Evolutionary conservation across 2,329 filamentous ascomycete species (phyloP), one percentile per base, ranked within the genome.

Genomic region (Hypoxylon sp.): DNA sequence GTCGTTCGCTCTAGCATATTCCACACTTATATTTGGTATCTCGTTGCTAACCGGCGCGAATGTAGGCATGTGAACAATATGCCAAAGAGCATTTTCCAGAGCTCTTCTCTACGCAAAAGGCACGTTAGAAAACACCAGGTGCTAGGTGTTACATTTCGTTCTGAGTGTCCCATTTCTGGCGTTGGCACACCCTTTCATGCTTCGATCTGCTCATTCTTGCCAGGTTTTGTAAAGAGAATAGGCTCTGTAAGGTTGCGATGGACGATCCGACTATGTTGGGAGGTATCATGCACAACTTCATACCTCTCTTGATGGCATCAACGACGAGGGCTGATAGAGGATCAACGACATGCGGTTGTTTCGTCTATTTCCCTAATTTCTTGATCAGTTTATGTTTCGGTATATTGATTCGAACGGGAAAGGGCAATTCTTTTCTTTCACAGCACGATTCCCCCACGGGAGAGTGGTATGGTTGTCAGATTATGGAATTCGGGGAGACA

Each of bases 41-140:
- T 45, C 25, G 25, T 50, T 65, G 54, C 71, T 74, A 68, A 73
- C 53, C 25, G 41, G 37, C 51, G 48, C 61, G 11, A 67, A 62
- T 50, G 54, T 32, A 93, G 91, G 91, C 91, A 52, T 94, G 91
- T 81, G 91, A 94, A 77, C 94, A 97, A 80, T 97, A 97, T 79
- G 95, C 95, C 62, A 97, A 97, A 80, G 95, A 98, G 79, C 92
- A 98, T 80, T 97, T 97, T 75, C 87, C 88, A 72, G 89, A 77
- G 45, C 69, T 76, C 9, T 77, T 78, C 63, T 65, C 70, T 14
- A 55, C 69, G 23, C 74, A 69, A 55, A 76, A 75, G 69, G 68
- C 71, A 50, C 73, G 74, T 63, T 76, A 75, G 55, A 41, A 27
- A 56, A 51, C 34, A 34, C 47, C 48, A 45, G 53, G 34, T 34